These are phyloP conservation scores for Carallia pectinifolia DNA, from an alignment of 345 rosid genomes.

Conservation along the genomic window DNA sequence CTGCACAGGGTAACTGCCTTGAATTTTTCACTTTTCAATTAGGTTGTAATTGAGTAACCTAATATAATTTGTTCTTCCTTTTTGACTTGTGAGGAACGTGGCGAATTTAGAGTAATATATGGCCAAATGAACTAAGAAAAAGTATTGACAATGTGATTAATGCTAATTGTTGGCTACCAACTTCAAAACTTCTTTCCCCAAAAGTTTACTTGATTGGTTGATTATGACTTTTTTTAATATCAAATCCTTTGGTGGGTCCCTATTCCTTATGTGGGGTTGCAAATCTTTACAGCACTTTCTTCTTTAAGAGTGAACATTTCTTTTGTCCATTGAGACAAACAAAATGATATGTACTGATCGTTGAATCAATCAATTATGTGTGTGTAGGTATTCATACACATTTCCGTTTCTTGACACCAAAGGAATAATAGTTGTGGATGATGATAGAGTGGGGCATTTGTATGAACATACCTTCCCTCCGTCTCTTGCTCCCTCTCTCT, in stretches of 20 bases:
- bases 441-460: slow-evolving; percentile 91
- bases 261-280: neutral
- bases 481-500: slow-evolving; percentile 78
- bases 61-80: too few relatives aligned
- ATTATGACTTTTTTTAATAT: slow-evolving; percentile 12
- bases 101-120: neutral
- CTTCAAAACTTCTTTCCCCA: neutral
- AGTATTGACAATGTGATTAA: neutral
- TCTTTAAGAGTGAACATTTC: neutral
- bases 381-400: slow-evolving; percentile 73
- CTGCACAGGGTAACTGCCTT: slow-evolving; percentile 77
- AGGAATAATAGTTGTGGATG: slow-evolving; percentile 84
- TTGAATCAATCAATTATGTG: neutral
- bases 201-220: slow-evolving; percentile 22
- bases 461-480: slow-evolving; percentile 97
- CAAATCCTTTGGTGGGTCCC: slow-evolving; percentile 12
- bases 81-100: too few relatives aligned
- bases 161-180: too few relatives aligned
- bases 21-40: too few relatives aligned
- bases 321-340: neutral
- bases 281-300: slow-evolving; percentile 6
- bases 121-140: neutral
- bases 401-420: slow-evolving; percentile 96
- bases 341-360: neutral
- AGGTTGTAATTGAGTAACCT: too few relatives aligned